Conservation (phyloP, 2,329 filamentous ascomycete species). For the Colletotrichum somersetense region DNA sequence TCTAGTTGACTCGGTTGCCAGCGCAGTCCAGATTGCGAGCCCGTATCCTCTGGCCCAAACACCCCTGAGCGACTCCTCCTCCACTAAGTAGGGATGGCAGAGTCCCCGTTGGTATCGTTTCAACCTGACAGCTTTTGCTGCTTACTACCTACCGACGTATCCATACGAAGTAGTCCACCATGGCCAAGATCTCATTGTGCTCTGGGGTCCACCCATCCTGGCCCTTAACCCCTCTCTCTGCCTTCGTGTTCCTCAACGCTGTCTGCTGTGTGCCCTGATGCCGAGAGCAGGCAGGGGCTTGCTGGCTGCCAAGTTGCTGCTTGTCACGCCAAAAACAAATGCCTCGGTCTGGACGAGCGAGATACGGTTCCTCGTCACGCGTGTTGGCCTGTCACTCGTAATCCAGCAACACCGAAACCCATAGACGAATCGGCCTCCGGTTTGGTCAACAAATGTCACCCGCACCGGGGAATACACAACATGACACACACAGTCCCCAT, state of each 20-base stretch:
- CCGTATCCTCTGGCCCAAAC: slow-evolving; percentile 17
- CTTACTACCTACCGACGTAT: neutral
- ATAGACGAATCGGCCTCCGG: slow-evolving; percentile 13
- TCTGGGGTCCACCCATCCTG: slow-evolving; percentile 4
- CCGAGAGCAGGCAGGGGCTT: neutral
- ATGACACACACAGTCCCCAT: slow-evolving; percentile 6
- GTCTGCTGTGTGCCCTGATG: slow-evolving; percentile 21
- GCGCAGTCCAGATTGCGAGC: slow-evolving; percentile 19
- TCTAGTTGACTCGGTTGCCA: slow-evolving; percentile 25
- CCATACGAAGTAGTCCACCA: neutral
- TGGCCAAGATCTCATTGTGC: slow-evolving; percentile 11
- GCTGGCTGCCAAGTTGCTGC: slow-evolving; percentile 16
- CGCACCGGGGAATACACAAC: slow-evolving; percentile 15
- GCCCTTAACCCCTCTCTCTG: slow-evolving; percentile 5
- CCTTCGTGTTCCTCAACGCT: slow-evolving; percentile 23
- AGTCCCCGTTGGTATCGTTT: slow-evolving; percentile 18
- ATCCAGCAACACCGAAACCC: slow-evolving; percentile 12
- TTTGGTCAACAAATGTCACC: slow-evolving; percentile 40
- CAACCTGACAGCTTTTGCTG: slow-evolving; percentile 10
- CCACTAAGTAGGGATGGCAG: neutral
- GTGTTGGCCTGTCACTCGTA: slow-evolving; percentile 6
- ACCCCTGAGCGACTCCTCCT: slow-evolving; percentile 8
- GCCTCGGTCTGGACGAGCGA: slow-evolving; percentile 22
- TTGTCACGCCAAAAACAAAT: slow-evolving; percentile 17
- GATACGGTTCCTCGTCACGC: slow-evolving; percentile 13